These are phyloP conservation scores for Wickerhamiella siamensis DNA, from an alignment of 805 yeast genomes.

Conservation along the genomic window DNA sequence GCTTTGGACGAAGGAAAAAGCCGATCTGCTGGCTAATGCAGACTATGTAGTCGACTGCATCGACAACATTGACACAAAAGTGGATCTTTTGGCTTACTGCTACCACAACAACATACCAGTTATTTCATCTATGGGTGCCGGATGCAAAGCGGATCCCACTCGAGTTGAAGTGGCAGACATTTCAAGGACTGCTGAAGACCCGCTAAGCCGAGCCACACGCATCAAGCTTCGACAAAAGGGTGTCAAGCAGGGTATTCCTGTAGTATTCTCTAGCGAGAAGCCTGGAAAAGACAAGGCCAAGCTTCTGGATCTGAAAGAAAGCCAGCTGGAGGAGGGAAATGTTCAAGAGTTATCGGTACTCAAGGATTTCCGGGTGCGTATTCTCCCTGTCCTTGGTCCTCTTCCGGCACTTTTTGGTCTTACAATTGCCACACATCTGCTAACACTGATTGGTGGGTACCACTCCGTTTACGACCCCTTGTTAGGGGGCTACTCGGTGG, in stretches of 20 bases:
- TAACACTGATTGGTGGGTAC: conserved; percentile 72
- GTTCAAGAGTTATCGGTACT: conserved; percentile 81
- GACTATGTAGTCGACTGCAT: conserved; percentile 86
- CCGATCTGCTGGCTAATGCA: conserved; percentile 50
- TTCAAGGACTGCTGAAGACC: conserved; percentile 84
- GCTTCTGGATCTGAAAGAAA: conserved; percentile 70
- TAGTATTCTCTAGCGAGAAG: conserved; percentile 86
- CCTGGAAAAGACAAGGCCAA: conserved; percentile 92
- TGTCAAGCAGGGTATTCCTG: conserved; percentile 60
- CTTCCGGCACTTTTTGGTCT: conserved; percentile 96
- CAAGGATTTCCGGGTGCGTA: conserved; percentile 82
- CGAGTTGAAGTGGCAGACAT: conserved; percentile 81
- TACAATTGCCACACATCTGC: conserved; percentile 69
- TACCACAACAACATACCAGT: conserved; percentile 46
- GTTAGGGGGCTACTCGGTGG: conserved; percentile 57
- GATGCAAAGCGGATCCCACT: conserved; percentile 90
- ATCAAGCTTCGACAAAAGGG: conserved; percentile 72
- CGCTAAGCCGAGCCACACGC: conserved; percentile 76
- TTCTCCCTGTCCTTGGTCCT: conserved; percentile 89
- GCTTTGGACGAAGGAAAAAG: conserved; percentile 56
- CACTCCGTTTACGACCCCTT: conserved; percentile 34
- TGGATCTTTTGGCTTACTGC: conserved; percentile 69
- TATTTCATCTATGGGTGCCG: conserved; percentile 92
- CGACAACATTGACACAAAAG: conserved; percentile 94
- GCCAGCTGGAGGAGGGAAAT: conserved; percentile 62